phyloP scores from a whole-genome alignment of 148 eudicot genomes.

The Rhododendron molle region DNA sequence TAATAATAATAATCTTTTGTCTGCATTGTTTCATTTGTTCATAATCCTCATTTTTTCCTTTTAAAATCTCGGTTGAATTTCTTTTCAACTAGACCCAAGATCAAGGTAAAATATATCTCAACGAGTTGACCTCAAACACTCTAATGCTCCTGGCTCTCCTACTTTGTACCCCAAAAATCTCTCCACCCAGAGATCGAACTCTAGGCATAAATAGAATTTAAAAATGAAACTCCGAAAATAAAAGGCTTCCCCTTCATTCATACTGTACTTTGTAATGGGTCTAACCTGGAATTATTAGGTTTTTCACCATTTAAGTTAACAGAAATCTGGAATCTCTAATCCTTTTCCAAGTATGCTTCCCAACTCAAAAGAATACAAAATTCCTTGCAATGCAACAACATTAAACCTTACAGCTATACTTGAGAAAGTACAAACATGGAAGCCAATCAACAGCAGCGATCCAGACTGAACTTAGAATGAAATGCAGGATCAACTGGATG shows the following conservation, averaged over 20 bases:
- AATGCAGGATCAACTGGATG: background rate
- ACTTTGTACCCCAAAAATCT: too few species aligned
- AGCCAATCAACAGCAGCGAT: background rate
- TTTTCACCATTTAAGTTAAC: background rate
- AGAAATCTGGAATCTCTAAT: background rate
- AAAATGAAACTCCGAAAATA: background rate
- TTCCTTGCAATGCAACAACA: background rate
- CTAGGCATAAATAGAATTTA: too few species aligned
- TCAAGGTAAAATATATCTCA: too few species aligned
- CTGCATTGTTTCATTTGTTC: too few species aligned
- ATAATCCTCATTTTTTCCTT: too few species aligned
- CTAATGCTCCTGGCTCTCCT: too few species aligned
- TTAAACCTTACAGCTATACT: background rate
- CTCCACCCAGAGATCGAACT: too few species aligned
- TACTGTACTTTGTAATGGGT: background rate
- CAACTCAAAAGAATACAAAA: background rate
- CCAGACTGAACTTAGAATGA: background rate
- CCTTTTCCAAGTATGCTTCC: background rate
- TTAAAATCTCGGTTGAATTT: too few species aligned
- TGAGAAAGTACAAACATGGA: background rate
- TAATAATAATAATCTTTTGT: too few species aligned
- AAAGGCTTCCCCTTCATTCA: background rate
- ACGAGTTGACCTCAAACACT: too few species aligned
- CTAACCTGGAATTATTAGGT: background rate
- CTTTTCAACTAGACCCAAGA: too few species aligned